Percentiles rank a stretch among this genome's conserved stretches.
Evolutionary conservation across 2,329 filamentous ascomycete species (phyloP).

Genomic region (Alternaria postmessia): DNA sequence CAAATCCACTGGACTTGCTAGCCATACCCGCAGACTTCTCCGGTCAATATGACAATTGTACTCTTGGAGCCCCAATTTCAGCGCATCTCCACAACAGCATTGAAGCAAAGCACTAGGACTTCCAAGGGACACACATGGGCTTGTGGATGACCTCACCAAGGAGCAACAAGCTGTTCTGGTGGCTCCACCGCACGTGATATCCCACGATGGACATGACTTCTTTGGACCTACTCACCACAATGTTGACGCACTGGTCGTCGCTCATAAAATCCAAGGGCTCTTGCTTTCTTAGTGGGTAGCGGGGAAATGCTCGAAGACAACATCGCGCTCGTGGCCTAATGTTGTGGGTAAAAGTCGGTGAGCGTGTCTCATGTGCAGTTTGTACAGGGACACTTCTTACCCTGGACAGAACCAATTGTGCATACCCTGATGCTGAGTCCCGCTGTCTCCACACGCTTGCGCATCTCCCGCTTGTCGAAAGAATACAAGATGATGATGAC

Average conservation of each 20-base stretch:
- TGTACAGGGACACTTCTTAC: neutral
- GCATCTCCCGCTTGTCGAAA: no score
- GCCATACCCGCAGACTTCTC: no score
- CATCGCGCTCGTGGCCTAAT: neutral
- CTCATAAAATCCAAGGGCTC: neutral
- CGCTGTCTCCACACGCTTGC: no score
- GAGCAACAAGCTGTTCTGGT: no score
- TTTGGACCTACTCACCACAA: neutral
- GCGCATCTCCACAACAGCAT: neutral
- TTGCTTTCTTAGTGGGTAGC: neutral
- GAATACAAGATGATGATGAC: no score
- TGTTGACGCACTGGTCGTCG: neutral
- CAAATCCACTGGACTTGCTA: neutral
- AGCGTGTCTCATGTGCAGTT: neutral
- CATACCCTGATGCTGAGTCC: no score
- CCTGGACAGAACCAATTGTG: no score
- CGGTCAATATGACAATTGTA: neutral
- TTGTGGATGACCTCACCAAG: no score
- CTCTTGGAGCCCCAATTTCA: neutral
- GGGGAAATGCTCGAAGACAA: neutral
- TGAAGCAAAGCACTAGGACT: no score
- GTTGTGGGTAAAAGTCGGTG: neutral
- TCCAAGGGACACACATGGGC: no score
- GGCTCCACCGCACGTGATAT: no score
- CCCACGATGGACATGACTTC: neutral